These are phyloP conservation scores for Wickerhamiella hasegawae DNA, from an alignment of 805 yeast genomes.

Conservation along the genomic window DNA sequence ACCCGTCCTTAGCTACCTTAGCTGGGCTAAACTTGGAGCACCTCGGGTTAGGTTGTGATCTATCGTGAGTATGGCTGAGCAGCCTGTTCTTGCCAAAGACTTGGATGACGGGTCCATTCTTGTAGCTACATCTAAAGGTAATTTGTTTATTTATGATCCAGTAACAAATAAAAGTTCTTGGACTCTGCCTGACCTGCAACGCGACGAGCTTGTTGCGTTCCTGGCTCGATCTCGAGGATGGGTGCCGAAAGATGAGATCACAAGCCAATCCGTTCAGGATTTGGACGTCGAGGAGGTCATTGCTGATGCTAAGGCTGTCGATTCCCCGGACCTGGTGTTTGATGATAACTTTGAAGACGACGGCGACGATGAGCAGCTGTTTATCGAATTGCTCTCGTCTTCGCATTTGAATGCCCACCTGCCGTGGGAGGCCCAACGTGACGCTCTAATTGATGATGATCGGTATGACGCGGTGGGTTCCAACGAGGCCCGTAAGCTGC, in stretches of 20 bases:
- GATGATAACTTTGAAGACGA: conserved; percentile 1
- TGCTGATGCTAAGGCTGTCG: neutral
- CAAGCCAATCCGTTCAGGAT: neutral
- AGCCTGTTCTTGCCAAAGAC: neutral
- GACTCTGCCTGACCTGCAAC: neutral
- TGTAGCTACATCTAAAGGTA: neutral
- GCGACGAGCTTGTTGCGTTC: neutral
- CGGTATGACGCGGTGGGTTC: conserved; percentile 24
- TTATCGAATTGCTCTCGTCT: conserved; percentile 24
- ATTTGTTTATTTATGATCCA: neutral
- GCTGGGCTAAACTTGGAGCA: too few species aligned
- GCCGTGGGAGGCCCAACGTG: conserved; percentile 33
- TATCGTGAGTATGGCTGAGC: too few species aligned
- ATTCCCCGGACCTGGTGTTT: neutral
- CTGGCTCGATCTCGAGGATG: conserved; percentile 3
- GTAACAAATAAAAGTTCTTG: neutral
- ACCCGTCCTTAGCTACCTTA: too few species aligned
- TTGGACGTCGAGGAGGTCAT: neutral
- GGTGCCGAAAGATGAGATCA: too few species aligned
- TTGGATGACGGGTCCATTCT: neutral
- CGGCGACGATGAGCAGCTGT: conserved; percentile 12
- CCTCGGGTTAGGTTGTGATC: too few species aligned
- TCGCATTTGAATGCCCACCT: conserved; percentile 28
- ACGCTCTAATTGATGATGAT: conserved; percentile 28
- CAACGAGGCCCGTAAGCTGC: conserved; percentile 22